Evolutionary conservation across 305 asterid species (phyloP), one percentile per base, ranked within the genome.

Genomic region (Nicotiana rustica): DNA sequence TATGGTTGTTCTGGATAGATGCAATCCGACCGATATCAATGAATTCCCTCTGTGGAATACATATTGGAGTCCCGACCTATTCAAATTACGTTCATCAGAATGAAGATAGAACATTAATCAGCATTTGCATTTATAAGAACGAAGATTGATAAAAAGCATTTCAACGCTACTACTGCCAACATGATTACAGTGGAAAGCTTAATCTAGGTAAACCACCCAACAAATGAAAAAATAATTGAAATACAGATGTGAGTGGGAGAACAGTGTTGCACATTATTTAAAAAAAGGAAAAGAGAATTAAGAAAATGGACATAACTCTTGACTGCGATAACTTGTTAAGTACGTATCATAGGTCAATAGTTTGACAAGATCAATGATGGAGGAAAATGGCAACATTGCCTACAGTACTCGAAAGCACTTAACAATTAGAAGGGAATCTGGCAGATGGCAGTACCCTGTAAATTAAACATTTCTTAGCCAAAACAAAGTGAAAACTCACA

Each of bases 1-100:
- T 93, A 64, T 95, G 96, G 86, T 97, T 93, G 86, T 92, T 92
- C 89, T 93, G 93, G 84, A 97, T 89, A 18, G 99, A 97, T 36
- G 97, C 93, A 80, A 97, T 91, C 83, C 92, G 94, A 14, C 99
- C 99, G 89, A 95, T 92, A 59, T 93, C 99, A 62, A 92, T 89
- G 85, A 92, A 93, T 0, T 97, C 98, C 85, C 68, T 90, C 73
- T 87, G 91, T 33, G 97, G 99, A 87, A 97, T 91, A 81, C 99
- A 95, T 67, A 97, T 65, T 49, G 99, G 99, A 83, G 99, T 95
- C 78, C 99, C 99, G 79, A 95, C 67, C 99, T 97, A 94, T 75
- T 62, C 60, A 44, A 18, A 80, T 33, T 62, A 67, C 35, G 64
- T 33, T 47, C 12, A 49, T 13, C 12, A 79, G 5, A 21, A 36